Evolutionary conservation across 1,284 basidiomycete species (phyloP).

Genomic region (Apiotrichum montevideense): DNA sequence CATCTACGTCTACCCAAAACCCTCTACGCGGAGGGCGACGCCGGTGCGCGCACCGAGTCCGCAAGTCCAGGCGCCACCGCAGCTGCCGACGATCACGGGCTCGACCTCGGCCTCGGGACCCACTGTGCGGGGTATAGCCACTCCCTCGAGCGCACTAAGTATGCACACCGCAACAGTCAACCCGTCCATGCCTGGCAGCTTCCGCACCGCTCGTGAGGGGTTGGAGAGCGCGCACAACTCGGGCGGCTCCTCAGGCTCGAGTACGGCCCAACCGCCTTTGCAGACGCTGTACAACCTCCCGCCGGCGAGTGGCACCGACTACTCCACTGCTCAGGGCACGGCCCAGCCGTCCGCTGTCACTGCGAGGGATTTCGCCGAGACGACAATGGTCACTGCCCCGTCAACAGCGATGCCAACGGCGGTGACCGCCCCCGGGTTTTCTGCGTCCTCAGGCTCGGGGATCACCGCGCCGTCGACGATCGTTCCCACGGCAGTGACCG

Average conservation of each 20-base stretch:
- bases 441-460: not conserved
- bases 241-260: not conserved
- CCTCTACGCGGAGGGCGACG: not conserved
- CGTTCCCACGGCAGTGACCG: not conserved
- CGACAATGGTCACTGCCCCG: not conserved
- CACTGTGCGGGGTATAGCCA: not conserved
- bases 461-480: not conserved
- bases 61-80: not conserved
- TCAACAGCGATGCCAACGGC: not conserved
- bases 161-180: not conserved
- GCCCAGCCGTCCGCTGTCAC: not conserved
- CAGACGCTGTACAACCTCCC: not conserved
- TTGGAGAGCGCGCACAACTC: not conserved
- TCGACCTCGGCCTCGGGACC: not conserved
- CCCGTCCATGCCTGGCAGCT: not conserved
- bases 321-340: not conserved
- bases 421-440: not conserved
- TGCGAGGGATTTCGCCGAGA: not conserved
- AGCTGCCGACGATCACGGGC: slow-evolving; percentile 1
- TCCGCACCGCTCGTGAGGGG: not conserved
- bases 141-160: not conserved
- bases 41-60: not conserved
- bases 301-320: not conserved
- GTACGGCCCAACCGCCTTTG: not conserved
- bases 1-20: not conserved